phyloP scores from a whole-genome alignment of 2,329 filamentous ascomycete genomes.

The Fonsecaea monophora region DNA sequence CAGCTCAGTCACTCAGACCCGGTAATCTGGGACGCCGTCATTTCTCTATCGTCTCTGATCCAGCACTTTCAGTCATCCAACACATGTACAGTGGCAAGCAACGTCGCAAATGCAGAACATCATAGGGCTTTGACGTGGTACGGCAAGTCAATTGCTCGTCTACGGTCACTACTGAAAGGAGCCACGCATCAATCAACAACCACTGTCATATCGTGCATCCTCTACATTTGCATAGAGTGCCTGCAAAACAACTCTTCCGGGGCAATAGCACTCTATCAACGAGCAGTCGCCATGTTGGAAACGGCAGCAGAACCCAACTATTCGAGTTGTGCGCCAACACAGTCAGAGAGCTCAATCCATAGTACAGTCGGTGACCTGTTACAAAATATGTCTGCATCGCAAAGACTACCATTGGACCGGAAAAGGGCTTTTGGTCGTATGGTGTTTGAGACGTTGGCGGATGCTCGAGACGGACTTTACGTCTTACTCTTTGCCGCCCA shows the following conservation, averaged over 20 bases:
- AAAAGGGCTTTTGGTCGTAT: not conserved
- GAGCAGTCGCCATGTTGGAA: conserved; percentile 20
- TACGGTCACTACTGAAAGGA: conserved; percentile 17
- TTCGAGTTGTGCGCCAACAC: not conserved
- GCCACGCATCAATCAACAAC: conserved; percentile 5
- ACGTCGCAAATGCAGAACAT: conserved; percentile 17
- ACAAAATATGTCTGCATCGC: conserved; percentile 23
- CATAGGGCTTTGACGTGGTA: conserved; percentile 25
- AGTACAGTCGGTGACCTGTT: conserved; percentile 17
- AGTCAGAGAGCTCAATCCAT: not conserved
- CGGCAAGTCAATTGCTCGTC: conserved; percentile 18
- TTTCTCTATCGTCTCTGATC: conserved; percentile 24
- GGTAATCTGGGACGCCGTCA: conserved; percentile 28
- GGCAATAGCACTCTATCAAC: conserved; percentile 23
- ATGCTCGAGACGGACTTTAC: conserved; percentile 22
- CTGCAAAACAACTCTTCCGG: conserved; percentile 22
- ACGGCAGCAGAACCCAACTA: not conserved
- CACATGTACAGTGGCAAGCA: not conserved
- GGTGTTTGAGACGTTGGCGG: conserved; percentile 2
- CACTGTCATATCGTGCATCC: conserved; percentile 24
- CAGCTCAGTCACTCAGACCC: conserved; percentile 22
- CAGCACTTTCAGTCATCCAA: conserved; percentile 21
- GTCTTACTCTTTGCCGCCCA: conserved; percentile 20
- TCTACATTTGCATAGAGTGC: conserved; percentile 32
- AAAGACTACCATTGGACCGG: conserved; percentile 8